Evolutionary conservation across 805 yeast genomes (phyloP).

Genomic region (Teunomyces gatunensis): DNA sequence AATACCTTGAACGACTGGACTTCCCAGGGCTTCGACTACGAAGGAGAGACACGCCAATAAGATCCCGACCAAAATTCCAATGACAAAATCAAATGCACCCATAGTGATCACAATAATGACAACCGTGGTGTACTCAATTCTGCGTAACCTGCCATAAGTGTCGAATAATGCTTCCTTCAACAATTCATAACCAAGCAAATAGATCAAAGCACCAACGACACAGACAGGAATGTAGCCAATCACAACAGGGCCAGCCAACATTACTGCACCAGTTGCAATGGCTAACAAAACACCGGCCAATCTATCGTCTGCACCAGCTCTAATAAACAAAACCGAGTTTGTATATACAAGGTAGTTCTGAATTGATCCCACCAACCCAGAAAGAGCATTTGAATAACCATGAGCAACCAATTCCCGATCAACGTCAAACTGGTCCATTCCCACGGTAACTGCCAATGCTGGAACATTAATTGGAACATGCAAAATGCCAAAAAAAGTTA

Average conservation of each 20-base stretch:
- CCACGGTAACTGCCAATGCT: constrained; percentile 87
- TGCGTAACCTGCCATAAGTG: constrained; percentile 71
- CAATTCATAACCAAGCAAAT: constrained; percentile 85
- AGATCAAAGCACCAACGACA: constrained; percentile 92
- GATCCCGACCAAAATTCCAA: constrained; percentile 88
- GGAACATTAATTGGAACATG: constrained; percentile 99
- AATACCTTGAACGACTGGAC: constrained; percentile 76
- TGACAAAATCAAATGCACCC: constrained; percentile 95
- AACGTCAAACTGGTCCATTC: constrained; percentile 83
- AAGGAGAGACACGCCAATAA: constrained; percentile 91
- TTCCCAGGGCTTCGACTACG: constrained; percentile 85
- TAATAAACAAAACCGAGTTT: constrained; percentile 83
- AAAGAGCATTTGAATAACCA: constrained; percentile 82
- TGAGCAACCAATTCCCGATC: constrained; percentile 94
- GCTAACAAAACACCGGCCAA: constrained; percentile 90
- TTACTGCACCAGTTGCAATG: constrained; percentile 70
- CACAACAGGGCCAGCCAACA: constrained; percentile 88
- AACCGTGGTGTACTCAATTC: constrained; percentile 81
- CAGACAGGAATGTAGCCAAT: constrained; percentile 93
- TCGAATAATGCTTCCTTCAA: constrained; percentile 83
- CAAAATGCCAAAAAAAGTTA: constrained; percentile 91
- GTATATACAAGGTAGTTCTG: constrained; percentile 96
- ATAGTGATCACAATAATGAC: constrained; percentile 83
- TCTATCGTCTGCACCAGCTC: constrained; percentile 92
- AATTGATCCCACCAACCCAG: constrained; percentile 83